Conservation (phyloP, 1,284 basidiomycete genomes). For the Irpex lacteus region DNA sequence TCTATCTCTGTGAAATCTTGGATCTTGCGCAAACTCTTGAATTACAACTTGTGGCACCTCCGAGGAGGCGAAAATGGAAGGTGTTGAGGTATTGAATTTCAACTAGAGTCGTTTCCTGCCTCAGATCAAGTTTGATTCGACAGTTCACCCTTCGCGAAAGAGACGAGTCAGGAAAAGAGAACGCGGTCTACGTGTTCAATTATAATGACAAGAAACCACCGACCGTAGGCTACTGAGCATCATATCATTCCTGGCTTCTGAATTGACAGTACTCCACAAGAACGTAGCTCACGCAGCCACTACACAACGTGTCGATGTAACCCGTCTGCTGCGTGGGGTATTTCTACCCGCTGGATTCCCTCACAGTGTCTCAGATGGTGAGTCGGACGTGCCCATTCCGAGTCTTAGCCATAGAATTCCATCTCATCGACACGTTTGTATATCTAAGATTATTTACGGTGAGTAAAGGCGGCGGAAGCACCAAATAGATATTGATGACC, state of each 20-base stretch:
- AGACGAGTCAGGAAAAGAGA: not conserved
- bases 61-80: not conserved
- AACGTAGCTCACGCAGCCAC: not conserved
- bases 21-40: not conserved
- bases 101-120: not conserved
- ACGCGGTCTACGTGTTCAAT: not conserved
- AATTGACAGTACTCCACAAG: not conserved
- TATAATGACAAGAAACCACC: not conserved
- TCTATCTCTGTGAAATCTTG: not conserved
- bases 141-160: not conserved
- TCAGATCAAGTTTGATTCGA: not conserved
- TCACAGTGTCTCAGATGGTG: constrained; percentile 17
- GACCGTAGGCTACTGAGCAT: not conserved
- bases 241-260: not conserved
- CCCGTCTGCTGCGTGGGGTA: constrained; percentile 11
- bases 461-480: too few species aligned
- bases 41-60: not conserved
- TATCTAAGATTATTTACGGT: constrained; percentile 7
- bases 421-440: not conserved
- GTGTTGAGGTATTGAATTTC: not conserved
- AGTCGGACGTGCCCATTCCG: not conserved
- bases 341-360: constrained; percentile 20
- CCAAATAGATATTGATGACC: not conserved
- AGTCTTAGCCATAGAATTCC: too few species aligned
- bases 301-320: not conserved